Evolutionary conservation across 495 filamentous ascomycete species (phyloP), one percentile per base, ranked within the genome.

Genomic region (Lophiostoma macrostomum): DNA sequence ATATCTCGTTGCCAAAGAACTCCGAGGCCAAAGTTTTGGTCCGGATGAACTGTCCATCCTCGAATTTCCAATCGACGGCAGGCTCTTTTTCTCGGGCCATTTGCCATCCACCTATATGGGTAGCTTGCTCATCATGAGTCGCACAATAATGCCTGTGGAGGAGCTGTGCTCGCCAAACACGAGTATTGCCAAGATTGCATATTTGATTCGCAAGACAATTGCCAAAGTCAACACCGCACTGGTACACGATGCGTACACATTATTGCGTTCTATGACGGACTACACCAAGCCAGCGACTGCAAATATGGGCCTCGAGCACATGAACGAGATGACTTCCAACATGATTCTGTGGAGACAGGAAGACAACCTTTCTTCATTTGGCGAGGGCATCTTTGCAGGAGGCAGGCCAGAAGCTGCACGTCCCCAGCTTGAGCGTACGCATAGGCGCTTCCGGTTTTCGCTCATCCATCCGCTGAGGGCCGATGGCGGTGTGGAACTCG

Each of bases 401-500:
- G 67, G 68, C 10, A 23, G 34, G 22, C 57, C 67, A 8, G 65
- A 67, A 43, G 48, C 64, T 1, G 34, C 69, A 53, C 46, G 68
- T 27, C 64, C 63, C 31, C 65, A 64, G 42, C 41, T 69, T 22
- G 68, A 67, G 39, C 56, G 67, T 20, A 45, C 48, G 11, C 40
- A 62, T 39, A 43, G 53, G 4, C 42, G 47, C 2, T 66, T 68
- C 27, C 64, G 67, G n/a, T 60, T 68, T 36, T 39, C 63, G 22
- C 42, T 69, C 29, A 63, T 71, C 30, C 56, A 48, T 35, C 69
- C 69, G 3, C 55, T 67, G 58, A 67, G 41, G 52, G 43, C 50
- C 4, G 67, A 71, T 64, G 66, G 69, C 10, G 64, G 64, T 12
- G 62, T 71, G 38, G 69, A 71, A 47, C 53, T 71, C 8, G 45